Evolutionary conservation across 352 stramenopile species (phyloP).

Genomic region (Pythium aphanidermatum): DNA sequence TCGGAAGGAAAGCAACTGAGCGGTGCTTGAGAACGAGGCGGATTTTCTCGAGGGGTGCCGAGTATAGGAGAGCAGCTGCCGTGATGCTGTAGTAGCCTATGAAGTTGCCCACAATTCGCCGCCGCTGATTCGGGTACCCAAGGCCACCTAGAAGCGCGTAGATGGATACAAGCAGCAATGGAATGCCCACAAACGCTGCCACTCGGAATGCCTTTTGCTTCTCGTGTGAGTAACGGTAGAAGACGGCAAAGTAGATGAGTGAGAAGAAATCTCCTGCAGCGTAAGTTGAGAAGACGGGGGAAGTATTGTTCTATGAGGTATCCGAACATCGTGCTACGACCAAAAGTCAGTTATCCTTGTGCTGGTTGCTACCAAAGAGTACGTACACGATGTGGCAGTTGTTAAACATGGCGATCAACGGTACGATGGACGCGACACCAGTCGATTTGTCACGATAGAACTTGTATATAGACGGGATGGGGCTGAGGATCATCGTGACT

Average conservation of each 20-base stretch:
- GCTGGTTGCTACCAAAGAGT: no score
- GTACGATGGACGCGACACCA: constrained; percentile 41
- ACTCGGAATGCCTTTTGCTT: constrained; percentile 32
- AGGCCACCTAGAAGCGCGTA: constrained; percentile 37
- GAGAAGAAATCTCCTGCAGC: constrained; percentile 32
- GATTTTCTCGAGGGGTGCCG: constrained; percentile 54
- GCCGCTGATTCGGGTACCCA: constrained; percentile 24
- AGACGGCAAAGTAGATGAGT: constrained; percentile 40
- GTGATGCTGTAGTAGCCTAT: constrained; percentile 32
- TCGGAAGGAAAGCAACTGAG: constrained; percentile 39
- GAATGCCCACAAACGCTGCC: constrained; percentile 12
- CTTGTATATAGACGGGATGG: constrained; percentile 27
- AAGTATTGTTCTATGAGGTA: constrained; percentile 41
- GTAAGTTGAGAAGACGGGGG: constrained; percentile 44
- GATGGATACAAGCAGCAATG: constrained; percentile 25
- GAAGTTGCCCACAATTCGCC: constrained; percentile 17
- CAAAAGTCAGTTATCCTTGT: no score
- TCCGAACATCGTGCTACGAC: constrained; percentile 30
- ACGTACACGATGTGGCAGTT: constrained; percentile 35
- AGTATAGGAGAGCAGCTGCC: constrained; percentile 46
- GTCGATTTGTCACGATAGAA: constrained; percentile 30
- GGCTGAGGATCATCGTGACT: constrained; percentile 36
- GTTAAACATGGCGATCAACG: constrained; percentile 36
- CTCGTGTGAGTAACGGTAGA: constrained; percentile 40
- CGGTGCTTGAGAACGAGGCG: constrained; percentile 36